Evolutionary conservation across 768 basidiomycete genomes (phyloP).

Genomic region (Psilocybe cubensis): DNA sequence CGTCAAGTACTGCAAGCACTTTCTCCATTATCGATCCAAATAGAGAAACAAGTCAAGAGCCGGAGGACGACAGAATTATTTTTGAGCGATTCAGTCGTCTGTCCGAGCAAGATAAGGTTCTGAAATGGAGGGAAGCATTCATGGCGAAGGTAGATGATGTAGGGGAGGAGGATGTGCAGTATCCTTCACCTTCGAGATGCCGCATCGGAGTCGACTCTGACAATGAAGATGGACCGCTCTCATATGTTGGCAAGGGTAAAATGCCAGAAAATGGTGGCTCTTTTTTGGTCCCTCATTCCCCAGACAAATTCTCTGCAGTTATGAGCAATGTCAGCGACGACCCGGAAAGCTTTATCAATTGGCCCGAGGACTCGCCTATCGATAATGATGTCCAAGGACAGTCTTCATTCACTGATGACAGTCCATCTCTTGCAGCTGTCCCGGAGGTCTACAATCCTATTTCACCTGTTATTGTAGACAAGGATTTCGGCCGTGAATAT

Average conservation of each 20-base stretch:
- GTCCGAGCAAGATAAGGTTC: slow-evolving; percentile 17
- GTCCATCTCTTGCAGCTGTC: not conserved
- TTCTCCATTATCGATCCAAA: slow-evolving; percentile 2
- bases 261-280: not conserved
- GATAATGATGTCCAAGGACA: not conserved
- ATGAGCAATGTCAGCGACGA: not conserved
- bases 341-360: slow-evolving; percentile 21
- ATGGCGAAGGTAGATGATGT: slow-evolving; percentile 7
- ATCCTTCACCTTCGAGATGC: not conserved
- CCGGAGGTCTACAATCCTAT: not conserved
- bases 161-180: slow-evolving; percentile 13
- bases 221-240: slow-evolving; percentile 1
- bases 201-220: slow-evolving; percentile 4
- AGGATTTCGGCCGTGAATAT: slow-evolving; percentile 22
- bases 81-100: slow-evolving; percentile 1
- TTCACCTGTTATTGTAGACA: slow-evolving; percentile 2
- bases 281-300: not conserved
- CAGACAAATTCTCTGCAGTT: not conserved
- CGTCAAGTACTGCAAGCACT: not conserved
- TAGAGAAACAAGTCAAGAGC: not conserved
- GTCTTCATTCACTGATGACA: not conserved
- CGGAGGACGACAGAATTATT: not conserved
- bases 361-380: slow-evolving; percentile 21
- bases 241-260: not conserved
- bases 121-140: slow-evolving; percentile 23